Evolutionary conservation across 371 early-diverging fungal genomes (phyloP), one percentile per base, ranked within the genome.

Genomic region (Choanephora cucurbitarum): DNA sequence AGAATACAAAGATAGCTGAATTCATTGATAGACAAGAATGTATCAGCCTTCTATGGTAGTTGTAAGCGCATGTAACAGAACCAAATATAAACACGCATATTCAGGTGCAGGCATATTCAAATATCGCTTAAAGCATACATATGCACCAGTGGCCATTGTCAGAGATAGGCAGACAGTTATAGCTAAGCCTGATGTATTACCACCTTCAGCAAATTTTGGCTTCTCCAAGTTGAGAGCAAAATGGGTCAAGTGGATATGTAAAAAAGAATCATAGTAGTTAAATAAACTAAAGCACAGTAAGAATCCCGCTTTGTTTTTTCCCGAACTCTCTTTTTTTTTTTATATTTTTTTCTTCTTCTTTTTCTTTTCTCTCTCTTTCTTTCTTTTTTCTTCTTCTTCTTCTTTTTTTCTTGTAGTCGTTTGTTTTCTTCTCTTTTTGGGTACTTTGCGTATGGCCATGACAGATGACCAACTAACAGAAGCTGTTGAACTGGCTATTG

Each of bases 401-500:
- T n/a, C 49, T 23, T 49, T 39, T 43, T 39, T 48, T 41, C 31
- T 48, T 47, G 19, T 18, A 19, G 22, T 21, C 28, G 13, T 6
- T 17, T 44, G 17, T 54, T 22, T 41, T 40, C 17, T n/a, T 33
- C 10, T 24, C 22, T 34, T 7, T 44, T 23, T 48, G 23, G 9
- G 37, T 37, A 14, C 14, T 9, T 37, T 3, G 2, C 1, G 9
- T 37, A 11, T 37, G 31, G 33, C 21, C 31, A 75, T 75, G 75
- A 62, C 60, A 64, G 60, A 74, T 58, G 68, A 55, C 9, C 41
- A 49, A 24, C 34, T 60, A 6, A 44, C 57, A 62, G 57, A 70
- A 46, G 65, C 70, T 46, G 52, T 73, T 32, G 47, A 58, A 46
- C 42, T 47, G 23, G 77, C 77, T 43, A 54, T 59, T 42, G 60